Base-by-base conservation (phyloP, 2,329 filamentous ascomycete genomes). In the Colletotrichum falcatum region DNA sequence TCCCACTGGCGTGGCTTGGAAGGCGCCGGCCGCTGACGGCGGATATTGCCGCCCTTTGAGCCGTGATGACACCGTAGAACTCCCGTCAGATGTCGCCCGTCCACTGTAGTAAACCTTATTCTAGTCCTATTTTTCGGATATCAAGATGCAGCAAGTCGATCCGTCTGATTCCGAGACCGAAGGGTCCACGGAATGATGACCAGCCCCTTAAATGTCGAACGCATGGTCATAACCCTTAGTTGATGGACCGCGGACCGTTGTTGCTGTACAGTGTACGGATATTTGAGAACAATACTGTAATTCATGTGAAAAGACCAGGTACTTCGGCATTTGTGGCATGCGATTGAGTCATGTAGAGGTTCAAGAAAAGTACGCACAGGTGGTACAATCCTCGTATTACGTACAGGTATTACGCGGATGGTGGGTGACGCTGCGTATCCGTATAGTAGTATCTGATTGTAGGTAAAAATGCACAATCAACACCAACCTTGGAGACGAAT, bases 71-170 rank as follows among this genome's bases (percentile, higher is more conserved):
- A 54, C 28, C 7, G 35, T 23, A 18, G 28, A n/a, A 61, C 35
- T 46, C 39, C 55, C n/a, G 26, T 14, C 44, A 46, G 18, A 37
- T 28, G 26, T 9, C 28, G 9, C 46, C 20, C 5, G 26, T 35
- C n/a, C 3, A 9, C 5, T n/a, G 6, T 28, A 23, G 6, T 28
- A 23, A 59, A 9, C 26, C 26, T 12, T 46, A 28, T 3, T 28
- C 16, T 14, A 26, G 12, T 16, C 39, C 14, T 5, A 33, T 18
- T 28, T 28, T 35, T 46, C 20, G 26, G 20, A 64, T 35, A 14
- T 33, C 44, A 26, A 26, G 26, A 37, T 61, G 26, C 48, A 30
- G 51, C 39, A 56, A 44, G 48, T 63, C 59, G 55, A 26, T 54
- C 54, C 16, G 5, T 18, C 26, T 51, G 1, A 35, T 39, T 54